These are phyloP conservation scores for Lactifluus echinatus DNA, from an alignment of 768 basidiomycete genomes.

Conservation along the genomic window DNA sequence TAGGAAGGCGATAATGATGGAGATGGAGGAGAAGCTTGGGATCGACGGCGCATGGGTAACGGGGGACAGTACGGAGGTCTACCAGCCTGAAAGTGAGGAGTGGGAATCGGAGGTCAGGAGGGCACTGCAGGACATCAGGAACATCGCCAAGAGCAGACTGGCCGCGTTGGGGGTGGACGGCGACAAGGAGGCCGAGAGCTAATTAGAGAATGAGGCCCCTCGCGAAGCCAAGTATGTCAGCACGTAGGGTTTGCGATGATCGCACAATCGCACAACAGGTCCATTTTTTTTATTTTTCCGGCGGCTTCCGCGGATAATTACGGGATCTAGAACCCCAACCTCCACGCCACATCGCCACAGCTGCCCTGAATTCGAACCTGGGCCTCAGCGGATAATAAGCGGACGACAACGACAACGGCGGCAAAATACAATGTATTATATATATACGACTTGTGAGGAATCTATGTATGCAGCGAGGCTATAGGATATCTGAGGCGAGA, in stretches of 20 bases:
- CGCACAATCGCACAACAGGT: too few species aligned
- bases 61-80: slow-evolving; percentile 29
- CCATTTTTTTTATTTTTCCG: background rate
- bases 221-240: too few species aligned
- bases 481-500: background rate
- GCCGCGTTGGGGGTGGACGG: slow-evolving; percentile 34
- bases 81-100: slow-evolving; percentile 33
- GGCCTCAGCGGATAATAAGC: background rate
- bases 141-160: slow-evolving; percentile 68
- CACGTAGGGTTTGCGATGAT: too few species aligned
- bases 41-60: slow-evolving; percentile 37
- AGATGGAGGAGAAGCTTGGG: slow-evolving; percentile 66
- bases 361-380: background rate
- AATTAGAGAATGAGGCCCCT: too few species aligned
- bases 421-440: too few species aligned
- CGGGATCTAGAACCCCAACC: background rate
- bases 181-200: slow-evolving; percentile 23
- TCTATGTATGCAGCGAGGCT: background rate
- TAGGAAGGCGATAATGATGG: slow-evolving; percentile 59
- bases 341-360: background rate
- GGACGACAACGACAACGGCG: too few species aligned
- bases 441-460: too few species aligned
- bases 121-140: slow-evolving; percentile 64
- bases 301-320: background rate
- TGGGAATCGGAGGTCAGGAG: slow-evolving; percentile 67